A percentile compares a stretch with the other conserved stretches of the same genome.
Conservation (phyloP, 176 grass and related monocot species). For the Elaeis guineensis region DNA sequence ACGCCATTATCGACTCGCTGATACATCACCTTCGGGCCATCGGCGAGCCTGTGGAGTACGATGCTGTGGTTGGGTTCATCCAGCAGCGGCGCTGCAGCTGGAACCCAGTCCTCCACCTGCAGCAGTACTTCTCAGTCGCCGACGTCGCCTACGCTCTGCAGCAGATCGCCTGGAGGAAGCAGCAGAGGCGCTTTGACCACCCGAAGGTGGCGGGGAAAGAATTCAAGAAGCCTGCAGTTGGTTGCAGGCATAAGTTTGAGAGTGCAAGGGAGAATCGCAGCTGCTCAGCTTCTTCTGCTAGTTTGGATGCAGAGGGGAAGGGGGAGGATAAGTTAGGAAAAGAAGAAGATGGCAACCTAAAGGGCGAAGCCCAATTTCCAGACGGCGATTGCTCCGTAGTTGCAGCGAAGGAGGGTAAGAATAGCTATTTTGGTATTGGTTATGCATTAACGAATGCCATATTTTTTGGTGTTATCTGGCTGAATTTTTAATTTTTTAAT, state of each 20-base stretch:
- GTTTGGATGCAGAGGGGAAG: conserved; percentile 1
- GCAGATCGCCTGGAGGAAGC: conserved; percentile 45
- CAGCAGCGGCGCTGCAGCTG: conserved; percentile 79
- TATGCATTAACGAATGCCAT: no score
- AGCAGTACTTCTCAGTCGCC: conserved; percentile 78
- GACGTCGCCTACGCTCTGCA: conserved; percentile 62
- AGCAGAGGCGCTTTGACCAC: conserved; percentile 8
- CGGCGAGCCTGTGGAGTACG: conserved; percentile 60
- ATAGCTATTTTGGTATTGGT: no score
- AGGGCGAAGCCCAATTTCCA: background rate
- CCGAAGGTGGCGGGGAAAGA: conserved; percentile 13
- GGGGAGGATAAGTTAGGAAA: background rate
- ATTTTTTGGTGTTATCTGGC: no score
- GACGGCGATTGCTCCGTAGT: background rate
- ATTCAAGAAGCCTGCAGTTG: conserved; percentile 19
- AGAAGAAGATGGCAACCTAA: background rate
- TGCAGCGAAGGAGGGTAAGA: background rate
- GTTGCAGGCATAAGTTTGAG: conserved; percentile 11
- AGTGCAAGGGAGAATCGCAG: conserved; percentile 2
- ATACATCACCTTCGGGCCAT: conserved; percentile 50
- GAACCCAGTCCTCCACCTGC: conserved; percentile 74
- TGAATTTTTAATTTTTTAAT: no score
- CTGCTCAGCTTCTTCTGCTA: background rate
- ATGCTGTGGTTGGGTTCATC: conserved; percentile 41
- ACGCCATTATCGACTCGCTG: conserved; percentile 77